phyloP scores from a whole-genome alignment of 2,329 filamentous ascomycete genomes.

The Sporothrix pallida region DNA sequence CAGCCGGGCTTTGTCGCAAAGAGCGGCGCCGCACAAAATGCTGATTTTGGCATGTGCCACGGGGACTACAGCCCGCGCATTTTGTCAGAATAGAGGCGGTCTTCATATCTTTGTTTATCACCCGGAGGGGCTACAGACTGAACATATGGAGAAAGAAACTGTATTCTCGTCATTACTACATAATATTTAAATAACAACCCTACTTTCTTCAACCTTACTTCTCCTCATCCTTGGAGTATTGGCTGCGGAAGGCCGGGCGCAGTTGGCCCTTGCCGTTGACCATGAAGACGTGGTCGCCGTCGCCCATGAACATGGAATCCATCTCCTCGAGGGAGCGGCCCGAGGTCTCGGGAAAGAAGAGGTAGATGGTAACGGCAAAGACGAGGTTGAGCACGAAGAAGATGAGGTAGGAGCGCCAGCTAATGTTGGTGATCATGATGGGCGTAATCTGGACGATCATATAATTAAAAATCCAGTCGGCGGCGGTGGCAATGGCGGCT shows the following conservation, averaged over 20 bases:
- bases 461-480: slow-evolving; percentile 51
- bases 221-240: not conserved
- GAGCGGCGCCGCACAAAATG: not conserved
- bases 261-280: slow-evolving; percentile 1
- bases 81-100: no score
- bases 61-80: not conserved
- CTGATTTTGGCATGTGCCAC: slow-evolving; percentile 25
- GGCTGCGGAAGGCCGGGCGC: not conserved
- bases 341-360: slow-evolving; percentile 61
- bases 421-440: slow-evolving; percentile 58
- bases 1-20: no score
- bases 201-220: not conserved
- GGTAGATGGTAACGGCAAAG: slow-evolving; percentile 58
- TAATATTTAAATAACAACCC: not conserved
- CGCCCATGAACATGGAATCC: slow-evolving; percentile 59
- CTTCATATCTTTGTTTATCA: not conserved
- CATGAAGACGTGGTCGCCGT: slow-evolving; percentile 8
- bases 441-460: slow-evolving; percentile 68
- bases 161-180: not conserved
- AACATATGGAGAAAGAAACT: no score
- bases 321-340: slow-evolving; percentile 68
- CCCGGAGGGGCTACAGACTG: no score
- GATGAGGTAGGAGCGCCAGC: slow-evolving; percentile 61
- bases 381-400: slow-evolving; percentile 59
- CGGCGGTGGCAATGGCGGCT: slow-evolving; percentile 60